phyloP scores from a whole-genome alignment of 2,329 filamentous ascomycete species.

The Xylariaceae sp. region DNA sequence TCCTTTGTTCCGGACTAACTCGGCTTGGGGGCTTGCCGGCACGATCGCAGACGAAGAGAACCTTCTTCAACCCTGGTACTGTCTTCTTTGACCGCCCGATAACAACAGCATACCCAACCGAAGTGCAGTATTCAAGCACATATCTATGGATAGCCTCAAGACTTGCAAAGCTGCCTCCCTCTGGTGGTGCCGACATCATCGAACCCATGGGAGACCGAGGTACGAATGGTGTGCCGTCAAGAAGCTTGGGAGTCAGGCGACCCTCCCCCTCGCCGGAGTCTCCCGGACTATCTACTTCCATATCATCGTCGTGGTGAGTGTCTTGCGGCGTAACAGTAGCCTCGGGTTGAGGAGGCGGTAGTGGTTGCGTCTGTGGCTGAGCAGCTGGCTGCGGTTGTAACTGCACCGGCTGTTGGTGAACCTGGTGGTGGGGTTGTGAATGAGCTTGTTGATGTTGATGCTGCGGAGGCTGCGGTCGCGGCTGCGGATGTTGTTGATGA shows the following conservation, averaged over 20 bases:
- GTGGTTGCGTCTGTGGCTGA: conserved; percentile 38
- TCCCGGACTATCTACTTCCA: conserved; percentile 60
- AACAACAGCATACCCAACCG: conserved; percentile 71
- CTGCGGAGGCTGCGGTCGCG: conserved; percentile 31
- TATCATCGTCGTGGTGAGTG: conserved; percentile 53
- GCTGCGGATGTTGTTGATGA: conserved; percentile 37
- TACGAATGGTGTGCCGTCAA: conserved; percentile 58
- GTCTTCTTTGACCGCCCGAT: conserved; percentile 73
- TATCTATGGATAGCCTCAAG: conserved; percentile 70
- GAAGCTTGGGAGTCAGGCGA: conserved; percentile 54
- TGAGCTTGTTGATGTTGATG: conserved; percentile 33
- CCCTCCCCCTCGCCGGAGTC: conserved; percentile 55
- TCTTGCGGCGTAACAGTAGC: conserved; percentile 45
- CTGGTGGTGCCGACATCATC: conserved; percentile 68
- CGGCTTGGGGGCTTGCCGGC: conserved; percentile 68
- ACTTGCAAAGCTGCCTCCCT: conserved; percentile 69
- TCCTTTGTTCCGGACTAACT: conserved; percentile 68
- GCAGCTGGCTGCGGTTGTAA: conserved; percentile 39
- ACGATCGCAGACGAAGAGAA: conserved; percentile 70
- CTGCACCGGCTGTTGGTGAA: conserved; percentile 43
- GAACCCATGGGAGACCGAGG: conserved; percentile 62
- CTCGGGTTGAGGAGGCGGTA: conserved; percentile 41
- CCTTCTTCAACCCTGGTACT: conserved; percentile 70
- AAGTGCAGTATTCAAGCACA: conserved; percentile 69
- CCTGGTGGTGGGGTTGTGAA: conserved; percentile 35